These are phyloP conservation scores for Apodospora peruviana DNA, from an alignment of 495 filamentous ascomycete species.

Conservation along the genomic window DNA sequence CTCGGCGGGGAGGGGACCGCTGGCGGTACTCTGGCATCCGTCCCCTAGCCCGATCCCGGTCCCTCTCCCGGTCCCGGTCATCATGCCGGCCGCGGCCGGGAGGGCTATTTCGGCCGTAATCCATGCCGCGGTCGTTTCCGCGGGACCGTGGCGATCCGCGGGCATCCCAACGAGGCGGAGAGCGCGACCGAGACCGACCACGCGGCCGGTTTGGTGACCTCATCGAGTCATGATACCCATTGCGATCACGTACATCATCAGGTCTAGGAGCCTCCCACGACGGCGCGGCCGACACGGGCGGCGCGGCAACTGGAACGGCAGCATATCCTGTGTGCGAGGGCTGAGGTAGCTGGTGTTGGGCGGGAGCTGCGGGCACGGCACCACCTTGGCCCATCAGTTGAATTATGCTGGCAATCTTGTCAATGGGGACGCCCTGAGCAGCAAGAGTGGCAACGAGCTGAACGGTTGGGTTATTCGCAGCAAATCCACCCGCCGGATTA, in stretches of 20 bases:
- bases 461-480: slow-evolving; percentile 33
- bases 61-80: slow-evolving; percentile 42
- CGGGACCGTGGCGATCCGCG: slow-evolving; percentile 36
- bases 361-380: slow-evolving; percentile 13
- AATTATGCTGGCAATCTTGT: slow-evolving; percentile 43
- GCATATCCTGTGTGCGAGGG: slow-evolving; percentile 21
- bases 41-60: slow-evolving; percentile 49
- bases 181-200: slow-evolving; percentile 68
- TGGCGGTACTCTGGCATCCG: slow-evolving; percentile 71
- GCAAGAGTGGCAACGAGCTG: slow-evolving; percentile 45
- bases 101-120: slow-evolving; percentile 30
- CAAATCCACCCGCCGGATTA: slow-evolving; percentile 32
- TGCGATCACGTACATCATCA: slow-evolving; percentile 58
- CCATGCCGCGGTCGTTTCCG: slow-evolving; percentile 34
- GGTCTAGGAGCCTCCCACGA: slow-evolving; percentile 32
- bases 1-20: slow-evolving; percentile 68
- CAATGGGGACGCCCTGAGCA: slow-evolving; percentile 38
- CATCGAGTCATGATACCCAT: slow-evolving; percentile 44
- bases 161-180: slow-evolving; percentile 61
- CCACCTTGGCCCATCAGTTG: slow-evolving; percentile 33
- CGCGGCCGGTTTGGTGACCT: slow-evolving; percentile 57
- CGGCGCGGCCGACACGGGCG: slow-evolving; percentile 24
- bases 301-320: slow-evolving; percentile 19
- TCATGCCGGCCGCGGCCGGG: slow-evolving; percentile 53
- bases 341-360: slow-evolving; percentile 14